Evolutionary conservation across 768 basidiomycete genomes (phyloP), one percentile per base, ranked within the genome.

Genomic region (Mycena amicta): DNA sequence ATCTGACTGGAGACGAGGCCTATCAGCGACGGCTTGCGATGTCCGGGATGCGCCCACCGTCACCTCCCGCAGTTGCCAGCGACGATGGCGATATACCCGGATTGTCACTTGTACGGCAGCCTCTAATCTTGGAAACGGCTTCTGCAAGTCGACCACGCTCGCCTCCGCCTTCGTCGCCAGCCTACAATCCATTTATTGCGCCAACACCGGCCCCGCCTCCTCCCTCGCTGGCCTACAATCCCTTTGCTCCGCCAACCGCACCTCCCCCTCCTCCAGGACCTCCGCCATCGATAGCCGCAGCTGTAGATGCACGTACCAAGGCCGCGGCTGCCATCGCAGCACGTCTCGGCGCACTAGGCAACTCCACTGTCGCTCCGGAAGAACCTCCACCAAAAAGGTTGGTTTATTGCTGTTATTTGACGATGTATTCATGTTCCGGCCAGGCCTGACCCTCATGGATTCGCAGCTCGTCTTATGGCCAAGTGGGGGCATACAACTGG

Each of bases 401-500:
- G 25, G 51, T 40, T 16, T 1, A 23, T n/a, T 3, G 20, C 16
- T 27, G 18, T 20, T 16, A 5, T 12, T 30, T 46, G 16, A 25
- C 29, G 28, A 18, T 40, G 37, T 29, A 40, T 26, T 54, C 23
- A 15, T 47, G n/a, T 29, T 30, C 25, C 5, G 25, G 3, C 22
- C 50, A 79, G 80, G 53, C 77, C 85, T 37, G 86, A 91, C 61
- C 84, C 86, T 0, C 87, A 86, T 55, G 83, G 82, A 13, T 93
- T 95, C 65, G 93, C 93, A 29, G 87, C 88, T 13, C 87, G 91
- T 30, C 70, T 96, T 64, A 96, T 97, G 94, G 92, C 91, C 2
- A 97, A 95, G 75, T 95, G 91, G 92, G 95, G 95, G 0, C 93
- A 97, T 70, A 90, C 92, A 70, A 92, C 93, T 70, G 96, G 96